Evolutionary conservation across 1,284 basidiomycete species (phyloP), one percentile per base, ranked within the genome.

Genomic region (Malassezia pachydermatis): DNA sequence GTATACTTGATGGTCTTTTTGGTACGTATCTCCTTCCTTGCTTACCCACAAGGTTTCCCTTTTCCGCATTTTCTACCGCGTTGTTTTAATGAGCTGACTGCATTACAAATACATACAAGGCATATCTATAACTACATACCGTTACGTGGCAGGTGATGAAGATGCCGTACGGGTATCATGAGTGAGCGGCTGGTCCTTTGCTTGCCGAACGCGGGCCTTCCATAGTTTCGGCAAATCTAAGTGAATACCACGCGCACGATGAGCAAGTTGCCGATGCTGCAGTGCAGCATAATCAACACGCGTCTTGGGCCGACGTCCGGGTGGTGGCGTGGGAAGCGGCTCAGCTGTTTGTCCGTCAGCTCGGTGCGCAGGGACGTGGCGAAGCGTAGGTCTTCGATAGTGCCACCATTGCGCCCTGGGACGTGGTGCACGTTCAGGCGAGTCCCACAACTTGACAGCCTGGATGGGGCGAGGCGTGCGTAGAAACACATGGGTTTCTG

Each of bases 1-100:
- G 62, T 66, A 2, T 70, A 70, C 36, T 38, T 67, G 4, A 59
- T 67, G 17, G 67, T 68, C 1, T 51, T 70, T 4, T 57, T 58
- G 27, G 64, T 69, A 44, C 49, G 58, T 48, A 9, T 2, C 5
- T 36, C 16, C 2, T 14, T 44, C 2, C 5, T 17, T 13, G 3
- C 34, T 44, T 3, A 39, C 28, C 4, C 46, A n/a, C n/a, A n/a
- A 46, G 41, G 22, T 54, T 5, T 62, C 60, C 17, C 55, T 67
- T 19, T 65, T 65, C 47, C 57, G 65, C 32, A 65, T 67, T 43
- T 67, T 67, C 40, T 41, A 52, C 27, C 34, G 50, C 7, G 28
- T 47, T 14, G 39, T 30, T 16, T 14, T 29, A 20, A 22, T 19
- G 29, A 8, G 5, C 13, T 32, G n/a, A 5, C 25, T 24, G 36